These are phyloP conservation scores for Solanum lycopersicoides DNA, from an alignment of 257 asterid species.

Conservation along the genomic window DNA sequence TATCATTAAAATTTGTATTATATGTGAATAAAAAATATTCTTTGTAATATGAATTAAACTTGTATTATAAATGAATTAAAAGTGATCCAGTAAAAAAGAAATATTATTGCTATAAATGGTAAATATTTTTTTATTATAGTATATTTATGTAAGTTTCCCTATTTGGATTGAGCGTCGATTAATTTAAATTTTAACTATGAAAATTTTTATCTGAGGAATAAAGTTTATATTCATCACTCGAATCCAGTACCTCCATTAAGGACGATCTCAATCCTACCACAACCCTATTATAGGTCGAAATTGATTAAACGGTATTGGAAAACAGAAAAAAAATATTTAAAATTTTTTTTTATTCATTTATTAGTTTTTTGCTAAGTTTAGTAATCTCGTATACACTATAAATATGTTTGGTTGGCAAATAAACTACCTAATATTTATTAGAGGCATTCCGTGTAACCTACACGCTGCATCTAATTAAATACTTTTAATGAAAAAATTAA, in stretches of 20 bases:
- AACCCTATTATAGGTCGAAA: background rate
- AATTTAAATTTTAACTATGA: rapidly evolving
- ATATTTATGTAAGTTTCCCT: no score
- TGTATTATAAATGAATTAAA: no score
- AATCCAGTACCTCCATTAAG: rapidly evolving
- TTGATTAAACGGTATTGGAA: background rate
- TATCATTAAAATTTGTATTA: no score
- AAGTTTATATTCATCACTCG: no score
- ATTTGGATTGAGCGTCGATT: rapidly evolving
- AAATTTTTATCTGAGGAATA: background rate
- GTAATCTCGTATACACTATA: background rate
- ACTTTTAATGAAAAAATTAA: background rate
- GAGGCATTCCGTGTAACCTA: background rate
- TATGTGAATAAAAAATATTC: no score
- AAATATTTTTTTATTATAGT: no score
- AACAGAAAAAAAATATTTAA: background rate
- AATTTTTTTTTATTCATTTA: background rate
- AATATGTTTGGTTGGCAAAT: background rate
- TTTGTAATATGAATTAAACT: no score
- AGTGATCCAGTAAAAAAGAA: no score
- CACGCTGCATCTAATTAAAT: background rate
- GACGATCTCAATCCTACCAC: background rate
- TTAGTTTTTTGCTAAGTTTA: no score
- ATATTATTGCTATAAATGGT: no score
- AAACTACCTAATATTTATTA: background rate